These are phyloP conservation scores for Corylus americana DNA, from an alignment of 306 rosid genomes.

Conservation along the genomic window DNA sequence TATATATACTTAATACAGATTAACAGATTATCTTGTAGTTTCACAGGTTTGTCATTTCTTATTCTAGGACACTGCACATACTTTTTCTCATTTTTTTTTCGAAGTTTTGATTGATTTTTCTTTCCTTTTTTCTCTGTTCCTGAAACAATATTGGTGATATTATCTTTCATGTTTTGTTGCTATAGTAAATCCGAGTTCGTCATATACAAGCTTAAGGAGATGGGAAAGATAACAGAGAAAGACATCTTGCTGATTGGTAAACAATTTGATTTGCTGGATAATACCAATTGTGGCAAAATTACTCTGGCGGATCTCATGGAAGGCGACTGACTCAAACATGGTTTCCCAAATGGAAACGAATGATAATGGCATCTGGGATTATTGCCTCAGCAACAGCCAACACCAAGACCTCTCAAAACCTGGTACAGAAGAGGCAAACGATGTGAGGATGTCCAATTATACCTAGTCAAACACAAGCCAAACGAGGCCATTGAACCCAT, in stretches of 20 bases:
- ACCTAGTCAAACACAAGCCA: neutral
- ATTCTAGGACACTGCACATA: neutral
- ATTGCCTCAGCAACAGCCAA: neutral
- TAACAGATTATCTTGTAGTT: neutral
- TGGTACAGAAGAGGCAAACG: neutral
- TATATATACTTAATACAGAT: neutral
- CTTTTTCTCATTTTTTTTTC: neutral
- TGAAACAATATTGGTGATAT: neutral
- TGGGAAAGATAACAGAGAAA: constrained; percentile 60
- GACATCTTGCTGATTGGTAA: constrained; percentile 53
- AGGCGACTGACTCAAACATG: constrained; percentile 30
- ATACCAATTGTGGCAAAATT: constrained; percentile 51
- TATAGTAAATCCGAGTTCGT: constrained; percentile 73
- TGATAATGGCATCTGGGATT: neutral
- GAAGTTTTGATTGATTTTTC: neutral
- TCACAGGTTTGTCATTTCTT: neutral
- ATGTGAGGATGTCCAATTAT: neutral
- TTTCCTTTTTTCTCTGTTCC: neutral
- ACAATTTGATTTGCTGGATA: constrained; percentile 60
- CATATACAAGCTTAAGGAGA: constrained; percentile 73
- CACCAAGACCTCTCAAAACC: neutral
- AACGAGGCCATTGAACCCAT: neutral
- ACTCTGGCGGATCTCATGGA: constrained; percentile 63
- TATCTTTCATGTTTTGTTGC: constrained; percentile 2
- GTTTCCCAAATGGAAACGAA: neutral